Evolutionary conservation across 495 filamentous ascomycete species (phyloP).

Genomic region (Staphylotrichum longicolle): DNA sequence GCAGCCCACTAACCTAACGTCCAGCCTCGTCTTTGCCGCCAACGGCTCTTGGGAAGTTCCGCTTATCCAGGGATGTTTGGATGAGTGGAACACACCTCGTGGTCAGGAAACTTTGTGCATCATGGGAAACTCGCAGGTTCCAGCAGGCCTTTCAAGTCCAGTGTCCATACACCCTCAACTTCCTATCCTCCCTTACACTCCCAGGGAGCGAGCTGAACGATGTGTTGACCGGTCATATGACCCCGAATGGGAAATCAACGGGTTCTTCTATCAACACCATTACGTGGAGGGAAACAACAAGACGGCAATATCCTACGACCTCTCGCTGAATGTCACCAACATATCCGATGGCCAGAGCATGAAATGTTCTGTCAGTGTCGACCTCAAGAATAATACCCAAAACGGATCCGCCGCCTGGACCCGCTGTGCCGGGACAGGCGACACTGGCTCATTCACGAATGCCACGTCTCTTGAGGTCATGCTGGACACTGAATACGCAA

Average conservation of each 20-base stretch:
- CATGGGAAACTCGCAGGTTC: constrained; percentile 1
- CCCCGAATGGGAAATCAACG: constrained; percentile 4
- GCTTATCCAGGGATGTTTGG: constrained; percentile 1
- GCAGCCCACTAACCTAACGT: neutral
- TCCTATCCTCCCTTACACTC: constrained; percentile 1
- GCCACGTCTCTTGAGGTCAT: neutral
- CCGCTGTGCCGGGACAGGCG: neutral
- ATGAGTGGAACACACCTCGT: neutral
- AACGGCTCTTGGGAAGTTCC: constrained; percentile 1
- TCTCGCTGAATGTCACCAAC: neutral
- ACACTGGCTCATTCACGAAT: neutral
- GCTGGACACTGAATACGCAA: neutral
- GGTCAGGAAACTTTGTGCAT: neutral
- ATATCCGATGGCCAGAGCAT: neutral
- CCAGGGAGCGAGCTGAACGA: neutral
- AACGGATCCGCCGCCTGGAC: neutral
- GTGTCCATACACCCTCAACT: constrained; percentile 3
- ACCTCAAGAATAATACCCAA: neutral
- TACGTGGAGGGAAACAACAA: neutral
- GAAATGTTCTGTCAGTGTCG: neutral
- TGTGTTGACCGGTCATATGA: constrained; percentile 3
- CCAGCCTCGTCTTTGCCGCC: neutral
- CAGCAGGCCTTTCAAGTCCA: neutral
- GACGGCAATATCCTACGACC: neutral
- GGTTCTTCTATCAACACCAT: neutral